Percentiles rank a stretch among this genome's conserved stretches.
phyloP scores from a whole-genome alignment of 306 rosid species.

The Glycine tomentella region DNA sequence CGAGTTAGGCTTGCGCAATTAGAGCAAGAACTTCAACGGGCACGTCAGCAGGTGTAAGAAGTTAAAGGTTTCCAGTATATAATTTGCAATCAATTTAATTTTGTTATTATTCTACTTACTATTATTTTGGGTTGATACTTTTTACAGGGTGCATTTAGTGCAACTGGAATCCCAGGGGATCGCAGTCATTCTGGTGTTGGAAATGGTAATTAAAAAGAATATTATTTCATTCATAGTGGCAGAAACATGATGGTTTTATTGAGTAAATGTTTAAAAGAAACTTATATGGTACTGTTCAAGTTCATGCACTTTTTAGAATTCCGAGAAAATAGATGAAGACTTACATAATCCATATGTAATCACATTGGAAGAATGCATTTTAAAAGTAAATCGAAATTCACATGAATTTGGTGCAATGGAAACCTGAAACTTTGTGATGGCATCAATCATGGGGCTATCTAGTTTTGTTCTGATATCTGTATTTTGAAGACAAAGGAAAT shows the following conservation, averaged over 20 bases:
- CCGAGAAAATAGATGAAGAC: neutral
- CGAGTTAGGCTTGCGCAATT: slow-evolving; percentile 69
- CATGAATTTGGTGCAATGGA: neutral
- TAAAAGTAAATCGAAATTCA: neutral
- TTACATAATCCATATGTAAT: neutral
- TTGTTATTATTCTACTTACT: neutral
- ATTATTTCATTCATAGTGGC: neutral
- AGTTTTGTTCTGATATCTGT: neutral
- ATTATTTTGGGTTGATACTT: slow-evolving; percentile 15
- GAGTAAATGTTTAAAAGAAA: neutral
- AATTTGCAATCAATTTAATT: neutral
- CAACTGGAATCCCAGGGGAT: slow-evolving; percentile 57
- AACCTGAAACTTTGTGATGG: neutral
- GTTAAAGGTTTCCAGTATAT: slow-evolving; percentile 20
- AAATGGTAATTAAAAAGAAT: slow-evolving; percentile 54
- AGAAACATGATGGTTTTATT: slow-evolving; percentile 1
- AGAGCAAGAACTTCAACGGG: slow-evolving; percentile 80
- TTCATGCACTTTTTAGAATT: neutral
- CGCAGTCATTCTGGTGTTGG: slow-evolving; percentile 51
- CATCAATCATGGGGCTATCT: neutral
- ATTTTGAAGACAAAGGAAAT: neutral
- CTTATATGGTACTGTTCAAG: neutral
- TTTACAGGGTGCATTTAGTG: slow-evolving; percentile 56
- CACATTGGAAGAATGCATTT: too few species aligned
- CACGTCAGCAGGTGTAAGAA: slow-evolving; percentile 73